Base-by-base conservation (phyloP, 768 basidiomycete genomes). In the Tulasnella sp. region DNA sequence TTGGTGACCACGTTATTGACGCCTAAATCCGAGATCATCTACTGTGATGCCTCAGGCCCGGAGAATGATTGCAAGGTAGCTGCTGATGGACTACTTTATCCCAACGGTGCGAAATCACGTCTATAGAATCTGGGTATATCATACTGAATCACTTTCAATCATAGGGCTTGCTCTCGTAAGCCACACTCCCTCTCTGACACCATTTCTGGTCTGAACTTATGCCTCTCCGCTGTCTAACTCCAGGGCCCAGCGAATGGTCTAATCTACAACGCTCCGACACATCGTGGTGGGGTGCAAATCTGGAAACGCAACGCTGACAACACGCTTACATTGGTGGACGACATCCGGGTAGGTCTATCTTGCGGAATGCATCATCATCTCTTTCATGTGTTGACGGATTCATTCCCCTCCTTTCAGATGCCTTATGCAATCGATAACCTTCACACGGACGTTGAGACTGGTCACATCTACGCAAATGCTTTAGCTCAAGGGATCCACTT, bases 21-120 rank as follows among this genome's bases (percentile, higher is more conserved):
- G 25, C 65, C 69, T 41, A 66, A 66, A 1, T 73, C 78, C 43
- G 80, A 79, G 5, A 75, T 89, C 8, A 80, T 79, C 7, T 85
- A 81, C 68, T 88, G 87, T 66, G 74, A 85, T 60, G 67, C 75
- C 29, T 38, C 34, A 38, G 15, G 7, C 34, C 5, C 7, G 34
- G 73, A 79, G 45, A 63, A 71, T 17, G 82, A 82, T 1, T 89
- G 86, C 69, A 83, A 80, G 63, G 68, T 77, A 51, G 84, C 79
- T 1, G 74, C 78, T 15, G 66, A 68, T 25, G 73, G 75, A n/a
- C 67, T 85, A 56, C 72, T 68, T 49, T 74, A 71, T 51, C 77
- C 72, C 62, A 88, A 87, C 65, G 87, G 87, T 4, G 84, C 86
- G 52, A 74, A 75, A 5, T 51, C 60, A 21, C 65, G 65, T 4